Base-by-base conservation (phyloP, 768 basidiomycete species). In the Suillus discolor region DNA sequence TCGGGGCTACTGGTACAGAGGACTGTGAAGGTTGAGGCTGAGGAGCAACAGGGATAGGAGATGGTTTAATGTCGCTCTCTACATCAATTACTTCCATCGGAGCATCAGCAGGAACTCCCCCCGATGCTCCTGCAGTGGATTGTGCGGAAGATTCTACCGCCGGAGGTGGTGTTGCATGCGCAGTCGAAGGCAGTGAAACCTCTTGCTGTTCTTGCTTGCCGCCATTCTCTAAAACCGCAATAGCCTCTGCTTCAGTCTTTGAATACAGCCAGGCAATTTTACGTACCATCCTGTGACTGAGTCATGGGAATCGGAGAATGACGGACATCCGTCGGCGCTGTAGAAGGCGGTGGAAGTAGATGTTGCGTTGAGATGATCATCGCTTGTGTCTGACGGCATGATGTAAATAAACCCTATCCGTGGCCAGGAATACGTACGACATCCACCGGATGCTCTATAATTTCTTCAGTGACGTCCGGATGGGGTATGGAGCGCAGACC, bases 321-420 rank as follows among this genome's bases (percentile, higher is more conserved):
- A 13, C 71, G 66, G 49, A 73, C 74, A 39, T 78, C 78, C 13
- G 65, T 61, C 11, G 70, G 68, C 53, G 71, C 72, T n/a, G 67
- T 57, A 31, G 71, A 69, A 59, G 68, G 62, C n/a, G 78, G 69
- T 6, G 85, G 83, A 45, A 83, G 77, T 15, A 97, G 81, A 77
- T 96, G 94, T 69, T 91, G 88, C 2, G 94, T 96, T 12, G 94
- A 94, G 64, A 93, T 93, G 12, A 90, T 84, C 95, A 97, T 97
- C 1, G 94, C 94, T 70, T 89, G 86, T 7, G 95, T 95, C 94
- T 96, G 70, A 54, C 42, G 42, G 62, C 54, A 36, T 44, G 66
- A n/a, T 67, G 59, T 42, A 31, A 60, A 20, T 28, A 57, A 69
- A 49, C 54, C 61, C 8, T 45, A 20, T 44, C 7, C 51, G n/a